These are phyloP conservation scores for Fusarium sp. DNA, from an alignment of 2,329 filamentous ascomycete genomes.

Conservation along the genomic window DNA sequence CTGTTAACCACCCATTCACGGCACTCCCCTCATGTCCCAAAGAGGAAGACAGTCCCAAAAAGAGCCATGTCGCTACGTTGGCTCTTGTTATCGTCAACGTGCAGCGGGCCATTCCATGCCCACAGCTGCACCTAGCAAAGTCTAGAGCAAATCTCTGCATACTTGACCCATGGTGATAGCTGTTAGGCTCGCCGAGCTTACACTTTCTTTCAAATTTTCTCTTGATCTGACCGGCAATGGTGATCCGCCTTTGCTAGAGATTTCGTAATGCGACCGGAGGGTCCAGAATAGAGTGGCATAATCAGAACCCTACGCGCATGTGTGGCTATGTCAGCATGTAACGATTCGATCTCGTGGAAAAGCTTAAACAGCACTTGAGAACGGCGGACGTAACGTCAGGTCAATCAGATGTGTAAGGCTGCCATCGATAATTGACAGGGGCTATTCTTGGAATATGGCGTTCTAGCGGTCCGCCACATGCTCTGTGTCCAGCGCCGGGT, in stretches of 20 bases:
- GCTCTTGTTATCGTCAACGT: slow-evolving; percentile 33
- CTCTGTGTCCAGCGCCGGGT: slow-evolving; percentile 38
- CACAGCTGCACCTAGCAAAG: slow-evolving; percentile 30
- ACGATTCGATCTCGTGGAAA: slow-evolving; percentile 40
- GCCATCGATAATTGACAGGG: slow-evolving; percentile 26
- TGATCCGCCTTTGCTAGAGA: slow-evolving; percentile 15
- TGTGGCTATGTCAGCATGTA: slow-evolving; percentile 38
- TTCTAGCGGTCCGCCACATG: slow-evolving; percentile 36
- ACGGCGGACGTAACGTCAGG: slow-evolving; percentile 33
- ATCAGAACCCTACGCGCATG: slow-evolving; percentile 21
- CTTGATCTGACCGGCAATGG: slow-evolving; percentile 6
- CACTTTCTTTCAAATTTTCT: slow-evolving; percentile 25
- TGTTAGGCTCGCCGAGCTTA: slow-evolving; percentile 28
- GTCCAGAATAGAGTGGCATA: slow-evolving; percentile 5
- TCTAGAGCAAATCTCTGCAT: slow-evolving; percentile 34
- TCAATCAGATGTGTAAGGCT: slow-evolving; percentile 21
- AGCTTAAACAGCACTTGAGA: slow-evolving; percentile 34
- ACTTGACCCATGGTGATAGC: slow-evolving; percentile 34
- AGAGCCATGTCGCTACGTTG: slow-evolving; percentile 31
- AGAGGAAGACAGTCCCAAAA: slow-evolving; percentile 32
- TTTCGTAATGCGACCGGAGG: slow-evolving; percentile 1
- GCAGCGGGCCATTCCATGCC: slow-evolving; percentile 22
- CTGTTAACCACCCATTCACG: slow-evolving; percentile 31
- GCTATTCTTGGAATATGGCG: slow-evolving; percentile 46
- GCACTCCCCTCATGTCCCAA: slow-evolving; percentile 38